These are phyloP conservation scores for Hypoxylon sp. DNA, from an alignment of 2,329 filamentous ascomycete species.

Conservation along the genomic window DNA sequence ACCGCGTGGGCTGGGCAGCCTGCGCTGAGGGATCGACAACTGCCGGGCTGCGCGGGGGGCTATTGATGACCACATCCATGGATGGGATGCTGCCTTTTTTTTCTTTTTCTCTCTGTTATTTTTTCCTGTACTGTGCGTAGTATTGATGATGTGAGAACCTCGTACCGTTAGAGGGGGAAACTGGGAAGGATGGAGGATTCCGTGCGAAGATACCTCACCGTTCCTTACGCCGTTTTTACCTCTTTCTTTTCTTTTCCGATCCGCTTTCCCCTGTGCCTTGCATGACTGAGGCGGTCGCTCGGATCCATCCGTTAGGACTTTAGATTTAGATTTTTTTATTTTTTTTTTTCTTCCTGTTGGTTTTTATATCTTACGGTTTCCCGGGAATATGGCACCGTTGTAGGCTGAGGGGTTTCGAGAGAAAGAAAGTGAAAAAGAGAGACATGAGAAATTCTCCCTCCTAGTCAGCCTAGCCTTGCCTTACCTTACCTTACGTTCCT, in stretches of 20 bases:
- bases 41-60: constrained; percentile 32
- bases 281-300: constrained; percentile 34
- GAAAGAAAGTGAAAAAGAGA: constrained; percentile 24
- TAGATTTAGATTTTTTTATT: too few relatives aligned
- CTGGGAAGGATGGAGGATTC: constrained; percentile 39
- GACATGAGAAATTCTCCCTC: constrained; percentile 24
- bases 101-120: constrained; percentile 10
- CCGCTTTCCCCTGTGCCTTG: constrained; percentile 43
- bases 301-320: constrained; percentile 30
- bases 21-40: constrained; percentile 38
- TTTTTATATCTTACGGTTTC: constrained; percentile 40
- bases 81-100: not conserved
- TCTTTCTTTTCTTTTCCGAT: constrained; percentile 27
- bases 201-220: constrained; percentile 34
- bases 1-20: constrained; percentile 36
- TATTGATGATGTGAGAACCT: constrained; percentile 43
- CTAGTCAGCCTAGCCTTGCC: constrained; percentile 19
- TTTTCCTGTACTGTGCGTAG: constrained; percentile 41
- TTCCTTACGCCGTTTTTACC: constrained; percentile 27
- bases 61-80: constrained; percentile 21
- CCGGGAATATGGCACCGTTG: constrained; percentile 27
- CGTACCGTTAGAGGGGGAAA: constrained; percentile 6
- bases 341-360: constrained; percentile 9
- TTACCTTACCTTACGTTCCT: constrained; percentile 11
- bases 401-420: constrained; percentile 32